Base-by-base conservation (phyloP, 345 rosid species). In the Lepidium africanum region DNA sequence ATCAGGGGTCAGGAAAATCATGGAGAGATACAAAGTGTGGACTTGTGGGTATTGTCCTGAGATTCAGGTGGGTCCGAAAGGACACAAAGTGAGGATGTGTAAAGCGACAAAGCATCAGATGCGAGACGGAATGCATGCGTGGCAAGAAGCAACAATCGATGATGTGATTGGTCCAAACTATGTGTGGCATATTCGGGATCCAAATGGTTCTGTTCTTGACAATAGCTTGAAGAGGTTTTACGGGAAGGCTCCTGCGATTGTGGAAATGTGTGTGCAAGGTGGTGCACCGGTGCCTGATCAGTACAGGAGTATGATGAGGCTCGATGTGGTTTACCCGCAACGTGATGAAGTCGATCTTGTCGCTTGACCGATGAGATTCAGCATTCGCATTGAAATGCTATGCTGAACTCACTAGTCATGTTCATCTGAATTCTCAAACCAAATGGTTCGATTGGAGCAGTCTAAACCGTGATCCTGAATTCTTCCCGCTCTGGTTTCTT, bases 21-120 rank as follows among this genome's bases (percentile, higher is more conserved):
- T 85, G 94, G 86, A 79, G 62, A 79, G 77, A 64, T 88, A 88
- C 71, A 78, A 53, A 35, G 96, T 86, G 71, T 82, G 89, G 84
- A 87, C 92, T 3, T 92, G 92, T 43, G 96, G 93, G 32, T 88
- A 84, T 40, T 88, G 96, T 68, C 85, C 90, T 16, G 88, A 88
- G 86, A 85, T 90, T 73, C 97, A 92, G 78, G 97, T 92, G 8
- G 93, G 98, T 59, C 96, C 96, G 3, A 88, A 82, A 81, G 98
- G 96, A 56, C 97, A 86, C 72, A 92, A 88, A 74, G 92, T 90
- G 12, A 85, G 87, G 78, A 82, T 84, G 83, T 90, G 98, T 81
- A 86, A 76, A 83, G 90, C 93, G 6, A 84, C 89, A 0, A 85
- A 85, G 76, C 98, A 90, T 74, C 92, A 86, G 79, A 70, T 86